Evolutionary conservation across 768 basidiomycete species (phyloP), one percentile per base, ranked within the genome.

Genomic region (Suillus brevipes): DNA sequence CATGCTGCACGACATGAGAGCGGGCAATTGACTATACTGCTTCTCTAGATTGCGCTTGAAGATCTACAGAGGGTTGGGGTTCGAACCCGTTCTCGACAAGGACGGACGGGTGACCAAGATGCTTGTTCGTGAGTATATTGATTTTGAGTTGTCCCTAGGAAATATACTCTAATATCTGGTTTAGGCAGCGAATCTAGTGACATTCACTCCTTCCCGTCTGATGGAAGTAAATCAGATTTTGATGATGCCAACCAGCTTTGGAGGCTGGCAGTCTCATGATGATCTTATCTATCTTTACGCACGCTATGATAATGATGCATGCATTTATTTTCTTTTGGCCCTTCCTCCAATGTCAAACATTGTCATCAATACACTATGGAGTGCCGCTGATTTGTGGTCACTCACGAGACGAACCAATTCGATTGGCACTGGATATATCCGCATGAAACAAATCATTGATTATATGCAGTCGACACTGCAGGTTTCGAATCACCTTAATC

Each of bases 51-150:
- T 93, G 60, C 85, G 91, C 57, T 72, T 92, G 28, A 84, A 84
- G 68, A 78, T 93, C 66, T 91, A 85, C 75, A 89, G 86, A 71
- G 86, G 85, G 10, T 75, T 93, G 47, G 92, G 92, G 20, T 89
- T 93, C 66, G 85, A 89, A 60, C 86, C 90, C 5, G 76, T 92
- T 49, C 66, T 85, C 20, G 83, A 86, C 64, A 84, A 84, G 63
- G 74, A 83, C 49, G 85, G 85, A 0, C 72, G 76, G 18, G 69
- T 85, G 34, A 68, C 74, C 14, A 91, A 89, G 70, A 85, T 92
- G 77, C 83, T 94, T 69, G 80, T 93, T 68, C 80, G 90, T 92
- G 71, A 73, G 90, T 85, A 20, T 25, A 49, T 36, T 45, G 23
- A 43, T 57, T 63, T 1, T 49, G 38, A 42, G 16, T 42, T 50